Conservation (phyloP, 2,329 filamentous ascomycete genomes). For the Alternaria sp. region DNA sequence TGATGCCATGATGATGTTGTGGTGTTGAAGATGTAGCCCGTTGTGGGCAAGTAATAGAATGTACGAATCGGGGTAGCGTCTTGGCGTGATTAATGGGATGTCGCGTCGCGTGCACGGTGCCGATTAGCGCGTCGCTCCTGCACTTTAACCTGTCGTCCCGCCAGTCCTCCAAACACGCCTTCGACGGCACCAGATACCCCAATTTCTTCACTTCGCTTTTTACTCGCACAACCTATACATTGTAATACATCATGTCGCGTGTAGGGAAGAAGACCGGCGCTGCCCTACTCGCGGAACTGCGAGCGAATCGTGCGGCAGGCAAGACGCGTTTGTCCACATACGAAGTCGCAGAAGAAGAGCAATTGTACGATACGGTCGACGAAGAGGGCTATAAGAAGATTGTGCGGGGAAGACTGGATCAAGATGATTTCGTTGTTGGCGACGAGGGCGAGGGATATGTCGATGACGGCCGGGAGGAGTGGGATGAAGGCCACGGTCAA, state of each 20-base stretch:
- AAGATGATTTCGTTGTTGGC: constrained; percentile 98
- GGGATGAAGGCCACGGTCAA: constrained; percentile 74
- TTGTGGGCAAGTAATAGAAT: constrained; percentile 12
- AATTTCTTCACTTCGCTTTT: constrained; percentile 25
- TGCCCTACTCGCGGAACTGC: constrained; percentile 72
- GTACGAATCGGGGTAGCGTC: constrained; percentile 16
- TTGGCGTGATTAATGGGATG: constrained; percentile 18
- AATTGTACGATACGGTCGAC: constrained; percentile 94
- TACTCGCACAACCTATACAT: constrained; percentile 17
- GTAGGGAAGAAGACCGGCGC: constrained; percentile 36
- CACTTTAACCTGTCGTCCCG: constrained; percentile 25
- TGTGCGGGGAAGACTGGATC: constrained; percentile 83
- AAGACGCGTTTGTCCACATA: constrained; percentile 92
- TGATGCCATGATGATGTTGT: constrained; percentile 53
- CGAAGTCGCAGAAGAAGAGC: constrained; percentile 81
- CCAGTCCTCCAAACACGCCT: constrained; percentile 35
- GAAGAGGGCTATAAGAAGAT: constrained; percentile 98
- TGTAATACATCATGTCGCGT: constrained; percentile 45
- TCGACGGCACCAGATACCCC: constrained; percentile 23
- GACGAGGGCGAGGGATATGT: constrained; percentile 98
- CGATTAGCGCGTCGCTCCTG: constrained; percentile 28
- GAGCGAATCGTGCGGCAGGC: constrained; percentile 83
- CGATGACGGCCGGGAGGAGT: constrained; percentile 86
- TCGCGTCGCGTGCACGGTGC: constrained; percentile 31
- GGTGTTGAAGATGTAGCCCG: constrained; percentile 3